A percentile compares a stretch with the other conserved stretches of the same genome.
Conservation (phyloP, 345 rosid species). For the Populus tremula region DNA sequence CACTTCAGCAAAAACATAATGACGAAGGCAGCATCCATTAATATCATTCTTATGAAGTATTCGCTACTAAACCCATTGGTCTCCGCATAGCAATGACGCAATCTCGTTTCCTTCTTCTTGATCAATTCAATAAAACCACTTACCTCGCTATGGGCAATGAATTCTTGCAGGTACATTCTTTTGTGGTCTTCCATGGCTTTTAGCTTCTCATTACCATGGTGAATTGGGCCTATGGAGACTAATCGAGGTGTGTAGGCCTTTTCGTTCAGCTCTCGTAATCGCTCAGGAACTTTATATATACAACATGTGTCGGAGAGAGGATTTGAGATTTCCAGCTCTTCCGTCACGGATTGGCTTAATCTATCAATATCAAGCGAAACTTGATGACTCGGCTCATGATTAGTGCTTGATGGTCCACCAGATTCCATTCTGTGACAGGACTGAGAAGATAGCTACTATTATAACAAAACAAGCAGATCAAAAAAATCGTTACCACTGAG, state of each 20-base stretch:
- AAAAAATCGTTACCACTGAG: too few species aligned
- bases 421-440: too few species aligned
- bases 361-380: background rate
- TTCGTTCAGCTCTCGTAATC: background rate
- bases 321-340: background rate
- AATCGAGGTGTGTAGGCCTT: background rate
- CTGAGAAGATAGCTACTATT: too few species aligned
- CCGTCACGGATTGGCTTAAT: background rate
- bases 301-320: constrained; percentile 2
- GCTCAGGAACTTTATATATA: constrained; percentile 7
- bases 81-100: background rate
- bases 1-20: background rate
- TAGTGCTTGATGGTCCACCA: background rate
- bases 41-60: background rate
- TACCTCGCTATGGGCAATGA: background rate
- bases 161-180: background rate
- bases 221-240: background rate
- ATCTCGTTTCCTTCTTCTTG: background rate
- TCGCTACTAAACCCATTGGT: background rate
- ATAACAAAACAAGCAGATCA: too few species aligned
- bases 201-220: background rate
- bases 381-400: background rate
- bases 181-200: constrained; percentile 13
- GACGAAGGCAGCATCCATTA: constrained; percentile 11
- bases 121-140: background rate